Base-by-base conservation (phyloP, 208 protist species). In the Trypanosoma scelopori region DNA sequence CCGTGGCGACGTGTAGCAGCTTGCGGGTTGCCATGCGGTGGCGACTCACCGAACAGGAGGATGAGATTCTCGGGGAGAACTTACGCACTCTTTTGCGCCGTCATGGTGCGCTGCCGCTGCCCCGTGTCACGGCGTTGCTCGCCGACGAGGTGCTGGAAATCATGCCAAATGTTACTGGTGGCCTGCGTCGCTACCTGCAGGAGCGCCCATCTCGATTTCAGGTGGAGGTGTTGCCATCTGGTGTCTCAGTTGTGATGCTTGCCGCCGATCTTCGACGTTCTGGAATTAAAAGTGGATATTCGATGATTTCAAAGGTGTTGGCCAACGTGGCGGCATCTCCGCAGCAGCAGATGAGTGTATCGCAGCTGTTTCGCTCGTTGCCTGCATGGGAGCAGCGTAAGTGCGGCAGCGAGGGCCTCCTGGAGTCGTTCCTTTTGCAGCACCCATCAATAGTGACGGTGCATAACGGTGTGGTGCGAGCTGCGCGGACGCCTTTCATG, bases 101-200 rank as follows among this genome's bases (percentile, higher is more conserved):
- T 22, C 59, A 72, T 30, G 84, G 90, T 1, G 81, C 86, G 7
- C 45, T 91, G 22, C 90, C 90, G 12, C 52, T 95, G 1, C 72
- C 87, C 2, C 81, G 83, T 55, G 59, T 92, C 18, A 82, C 71
- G 13, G 43, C 73, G 1, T 42, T 81, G 18, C 56, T 95, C 3
- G 68, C 59, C 16, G 90, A 95, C 37, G 80, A 84, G 18, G 61
- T 69, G n/a, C 25, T 91, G 0, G 87, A 95, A 57, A 9, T 41
- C 1, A 22, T 92, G 7, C 48, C 67, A 5, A 45, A 61, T 18
- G n/a, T 67, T 0, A 23, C 23, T 7, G 77, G 70, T 4, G 82
- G 90, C 4, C 59, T 91, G 3, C 58, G 57, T 3, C 39, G 56
- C 6, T 80, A 89, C 30, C 16, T 78, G 41, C 48, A 66, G 50